Conservation (phyloP, 2,329 filamentous ascomycete species). For the Sphaerulina vaccinii region DNA sequence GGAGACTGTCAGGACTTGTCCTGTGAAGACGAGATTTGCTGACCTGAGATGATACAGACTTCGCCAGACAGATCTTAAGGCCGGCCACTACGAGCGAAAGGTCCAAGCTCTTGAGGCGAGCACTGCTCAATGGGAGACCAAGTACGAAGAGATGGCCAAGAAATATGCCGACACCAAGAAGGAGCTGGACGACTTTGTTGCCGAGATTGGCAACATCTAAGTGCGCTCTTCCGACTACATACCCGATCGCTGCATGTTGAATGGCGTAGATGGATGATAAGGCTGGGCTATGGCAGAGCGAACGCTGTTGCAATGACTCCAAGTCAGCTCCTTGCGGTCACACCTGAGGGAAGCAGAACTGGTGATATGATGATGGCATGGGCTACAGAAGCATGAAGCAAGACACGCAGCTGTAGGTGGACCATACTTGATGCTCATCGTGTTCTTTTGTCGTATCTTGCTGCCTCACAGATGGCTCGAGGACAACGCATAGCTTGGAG, state of each 20-base stretch:
- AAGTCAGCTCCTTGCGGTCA: not conserved
- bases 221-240: not conserved
- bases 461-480: conserved; percentile 5
- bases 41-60: conserved; percentile 60
- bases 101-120: conserved; percentile 92
- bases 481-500: not conserved
- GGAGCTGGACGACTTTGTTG: conserved; percentile 86
- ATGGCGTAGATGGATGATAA: too few relatives aligned
- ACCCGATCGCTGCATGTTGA: not conserved
- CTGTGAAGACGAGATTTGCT: not conserved
- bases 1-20: not conserved
- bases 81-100: conserved; percentile 98
- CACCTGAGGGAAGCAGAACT: not conserved
- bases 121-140: conserved; percentile 91
- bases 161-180: conserved; percentile 82
- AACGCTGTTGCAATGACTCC: too few relatives aligned
- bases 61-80: conserved; percentile 98
- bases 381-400: conserved; percentile 1
- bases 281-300: not conserved
- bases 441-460: conserved; percentile 2
- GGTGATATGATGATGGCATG: not conserved
- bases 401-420: not conserved
- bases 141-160: conserved; percentile 97
- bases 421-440: not conserved
- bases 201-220: conserved; percentile 92